Conservation (phyloP, 2,329 filamentous ascomycete species). For the Zasmidium citrigriseum region DNA sequence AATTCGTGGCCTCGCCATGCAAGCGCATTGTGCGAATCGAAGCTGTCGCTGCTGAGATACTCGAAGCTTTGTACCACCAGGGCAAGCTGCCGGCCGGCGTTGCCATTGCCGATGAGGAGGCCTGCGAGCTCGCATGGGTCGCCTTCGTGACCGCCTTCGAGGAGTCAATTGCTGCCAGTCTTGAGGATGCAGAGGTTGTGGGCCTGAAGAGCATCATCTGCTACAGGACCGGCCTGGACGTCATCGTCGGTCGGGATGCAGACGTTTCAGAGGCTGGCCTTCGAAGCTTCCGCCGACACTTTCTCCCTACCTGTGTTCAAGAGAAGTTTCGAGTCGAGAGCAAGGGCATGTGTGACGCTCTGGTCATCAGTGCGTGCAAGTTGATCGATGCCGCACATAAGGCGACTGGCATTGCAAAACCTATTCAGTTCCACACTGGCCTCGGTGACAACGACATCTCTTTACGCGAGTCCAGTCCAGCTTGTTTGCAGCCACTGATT, state of each 20-base stretch:
- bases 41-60: constrained; percentile 64
- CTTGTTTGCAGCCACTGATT: constrained; percentile 74
- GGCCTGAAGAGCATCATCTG: constrained; percentile 84
- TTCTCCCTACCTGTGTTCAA: constrained; percentile 41
- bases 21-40: constrained; percentile 80
- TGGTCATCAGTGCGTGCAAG: constrained; percentile 66
- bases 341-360: constrained; percentile 66
- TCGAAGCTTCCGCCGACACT: constrained; percentile 40
- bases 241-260: constrained; percentile 54
- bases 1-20: constrained; percentile 63
- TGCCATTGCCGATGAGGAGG: constrained; percentile 32
- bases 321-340: constrained; percentile 58
- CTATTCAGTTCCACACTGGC: constrained; percentile 81
- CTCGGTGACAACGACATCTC: constrained; percentile 78
- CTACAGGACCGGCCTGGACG: constrained; percentile 72
- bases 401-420: constrained; percentile 58
- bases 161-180: constrained; percentile 55
- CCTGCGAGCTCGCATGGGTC: constrained; percentile 38
- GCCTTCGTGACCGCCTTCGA: constrained; percentile 54
- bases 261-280: constrained; percentile 34
- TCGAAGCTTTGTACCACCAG: constrained; percentile 48
- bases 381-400: constrained; percentile 53
- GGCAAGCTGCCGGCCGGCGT: constrained; percentile 30
- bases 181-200: constrained; percentile 68
- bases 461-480: constrained; percentile 69